phyloP scores from a whole-genome alignment of 371 early-diverging fungal species.

The Mucor plumbeus region DNA sequence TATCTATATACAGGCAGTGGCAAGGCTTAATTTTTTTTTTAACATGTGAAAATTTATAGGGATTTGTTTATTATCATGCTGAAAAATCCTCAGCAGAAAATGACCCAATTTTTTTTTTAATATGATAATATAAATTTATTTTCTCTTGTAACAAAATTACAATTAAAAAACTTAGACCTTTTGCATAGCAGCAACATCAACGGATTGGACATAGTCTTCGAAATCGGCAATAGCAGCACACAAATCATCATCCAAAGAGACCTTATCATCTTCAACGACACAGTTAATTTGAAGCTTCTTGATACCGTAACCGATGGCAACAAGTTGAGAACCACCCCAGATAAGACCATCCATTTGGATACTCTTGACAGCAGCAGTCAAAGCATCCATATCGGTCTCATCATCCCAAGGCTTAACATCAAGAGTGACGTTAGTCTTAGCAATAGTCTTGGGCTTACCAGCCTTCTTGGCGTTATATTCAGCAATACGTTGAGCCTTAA shows the following conservation, averaged over 20 bases:
- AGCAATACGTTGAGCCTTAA: conserved; percentile 89
- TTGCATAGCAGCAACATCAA: conserved; percentile 92
- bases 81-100: not conserved
- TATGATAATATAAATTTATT: not conserved
- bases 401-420: conserved; percentile 99
- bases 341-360: conserved; percentile 89
- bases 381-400: conserved; percentile 85
- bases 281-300: conserved; percentile 92
- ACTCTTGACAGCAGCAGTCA: conserved; percentile 75
- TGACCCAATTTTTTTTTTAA: not conserved
- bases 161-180: conserved; percentile 81
- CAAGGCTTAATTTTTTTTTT: conserved; percentile 4
- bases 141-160: not conserved
- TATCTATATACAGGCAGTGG: not conserved
- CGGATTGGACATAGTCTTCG: conserved; percentile 92
- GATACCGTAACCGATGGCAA: conserved; percentile 88
- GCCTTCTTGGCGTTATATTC: conserved; percentile 95
- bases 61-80: conserved; percentile 8
- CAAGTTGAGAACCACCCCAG: conserved; percentile 84
- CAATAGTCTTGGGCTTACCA: conserved; percentile 87
- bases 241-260: conserved; percentile 83
- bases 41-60: conserved; percentile 6
- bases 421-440: conserved; percentile 92
- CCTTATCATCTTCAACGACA: conserved; percentile 91
- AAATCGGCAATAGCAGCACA: conserved; percentile 76